These are phyloP conservation scores for Phytophthora syringae DNA, from an alignment of 352 stramenopile genomes.

Conservation along the genomic window DNA sequence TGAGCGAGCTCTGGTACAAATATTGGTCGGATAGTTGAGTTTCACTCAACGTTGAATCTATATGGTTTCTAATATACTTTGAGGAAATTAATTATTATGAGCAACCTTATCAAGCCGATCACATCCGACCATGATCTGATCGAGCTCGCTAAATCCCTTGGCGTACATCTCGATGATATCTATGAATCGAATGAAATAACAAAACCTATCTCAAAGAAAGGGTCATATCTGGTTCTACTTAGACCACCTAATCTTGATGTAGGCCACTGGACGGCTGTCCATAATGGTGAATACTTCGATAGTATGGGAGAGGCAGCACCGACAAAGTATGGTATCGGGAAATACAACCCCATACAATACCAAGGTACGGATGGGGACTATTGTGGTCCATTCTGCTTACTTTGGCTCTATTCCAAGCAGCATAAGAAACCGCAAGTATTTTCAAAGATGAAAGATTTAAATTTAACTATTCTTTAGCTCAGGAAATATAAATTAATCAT, in stretches of 20 bases:
- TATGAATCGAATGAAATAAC: conserved; percentile 20
- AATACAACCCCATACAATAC: conserved; percentile 22
- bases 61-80: conserved; percentile 9
- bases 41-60: conserved; percentile 13
- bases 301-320: conserved; percentile 17
- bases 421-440: conserved; percentile 10
- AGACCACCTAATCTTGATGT: conserved; percentile 17
- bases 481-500: conserved; percentile 21
- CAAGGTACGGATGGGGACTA: conserved; percentile 19
- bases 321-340: conserved; percentile 6
- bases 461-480: conserved; percentile 21
- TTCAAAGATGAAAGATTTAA: conserved; percentile 25
- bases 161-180: conserved; percentile 5
- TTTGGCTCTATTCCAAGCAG: conserved; percentile 26
- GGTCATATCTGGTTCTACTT: conserved; percentile 21
- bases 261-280: conserved; percentile 15
- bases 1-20: conserved; percentile 12
- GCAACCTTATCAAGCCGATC: conserved; percentile 6
- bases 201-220: conserved; percentile 7
- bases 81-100: conserved; percentile 6
- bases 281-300: conserved; percentile 28
- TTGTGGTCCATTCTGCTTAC: conserved; percentile 15
- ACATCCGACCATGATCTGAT: conserved; percentile 15
- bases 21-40: conserved; percentile 15
- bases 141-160: background rate